Evolutionary conservation across 2,329 filamentous ascomycete genomes (phyloP), one percentile per base, ranked within the genome.

Genomic region (Botrytis tulipae): DNA sequence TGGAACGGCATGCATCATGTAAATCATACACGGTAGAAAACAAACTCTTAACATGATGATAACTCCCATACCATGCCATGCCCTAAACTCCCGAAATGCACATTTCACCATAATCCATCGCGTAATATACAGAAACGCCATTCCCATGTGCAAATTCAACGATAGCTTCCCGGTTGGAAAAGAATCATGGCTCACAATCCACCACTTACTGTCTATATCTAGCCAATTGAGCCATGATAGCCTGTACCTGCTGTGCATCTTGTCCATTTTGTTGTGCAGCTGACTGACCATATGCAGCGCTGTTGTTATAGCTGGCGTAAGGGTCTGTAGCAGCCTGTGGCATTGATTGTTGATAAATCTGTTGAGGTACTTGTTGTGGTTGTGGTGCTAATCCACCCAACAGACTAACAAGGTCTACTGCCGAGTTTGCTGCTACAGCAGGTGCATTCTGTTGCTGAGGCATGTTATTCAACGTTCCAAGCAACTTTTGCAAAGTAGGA

Each of bases 151-250:
- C 51, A 57, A 44, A 51, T 18, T 42, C 3, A 57, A 57, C 6
- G 25, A 44, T 32, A 1, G n/a, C n/a, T 18, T 25, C 35, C 48
- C 48, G 44, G 48, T 22, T 22, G 12, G 22, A 61, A 22, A 62
- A 35, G 29, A 20, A 46, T 35, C 29, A 57, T 16, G 29, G 22
- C 2, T 14, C 7, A 6, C 6, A n/a, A 70, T 57, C 76, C 73
- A 89, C 79, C 22, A 16, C 29, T 59, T 54, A 73, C 60, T 90
- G 87, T 76, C 90, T 86, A 79, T 89, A 91, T 77, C 87, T 89
- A 65, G 90, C 88, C 74, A 94, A 83, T 78, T 93, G 90, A 22
- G 91, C 90, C 88, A 94, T 92, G 70, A 94, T 93, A 78, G 92
- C 91, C 80, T 91, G 88, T 77, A 94, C 86, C 71, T 89, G 85